These are phyloP conservation scores for Rhytidhysteron rufulum DNA, from an alignment of 2,329 filamentous ascomycete genomes.

Conservation along the genomic window DNA sequence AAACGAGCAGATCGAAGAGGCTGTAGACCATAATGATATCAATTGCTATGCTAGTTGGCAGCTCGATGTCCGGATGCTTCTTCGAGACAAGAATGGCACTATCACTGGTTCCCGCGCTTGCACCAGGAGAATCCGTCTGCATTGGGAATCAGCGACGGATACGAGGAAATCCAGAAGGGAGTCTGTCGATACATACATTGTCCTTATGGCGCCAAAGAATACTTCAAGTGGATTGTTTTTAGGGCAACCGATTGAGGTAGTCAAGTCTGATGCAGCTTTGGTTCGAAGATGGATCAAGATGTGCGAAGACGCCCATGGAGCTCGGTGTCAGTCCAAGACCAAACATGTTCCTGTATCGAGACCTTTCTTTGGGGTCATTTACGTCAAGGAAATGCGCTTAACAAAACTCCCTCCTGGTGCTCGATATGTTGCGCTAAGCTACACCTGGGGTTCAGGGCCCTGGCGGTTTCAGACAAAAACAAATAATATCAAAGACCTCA, in stretches of 20 bases:
- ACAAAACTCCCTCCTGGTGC: constrained; percentile 1
- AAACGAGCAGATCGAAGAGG: not conserved
- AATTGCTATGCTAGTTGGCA: constrained; percentile 8
- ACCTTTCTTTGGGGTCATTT: constrained; percentile 7
- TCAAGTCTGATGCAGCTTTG: constrained; percentile 1
- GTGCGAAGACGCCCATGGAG: constrained; percentile 2
- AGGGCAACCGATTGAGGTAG: constrained; percentile 2
- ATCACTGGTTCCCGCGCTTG: constrained; percentile 3
- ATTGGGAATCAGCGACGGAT: constrained; percentile 1
- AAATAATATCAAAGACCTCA: not conserved
- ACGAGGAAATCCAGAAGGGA: not conserved
- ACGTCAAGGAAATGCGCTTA: constrained; percentile 6
- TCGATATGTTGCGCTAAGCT: not conserved
- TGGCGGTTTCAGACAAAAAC: not conserved
- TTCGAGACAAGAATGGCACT: not conserved
- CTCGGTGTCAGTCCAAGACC: not conserved
- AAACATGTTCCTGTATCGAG: not conserved
- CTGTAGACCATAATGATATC: not conserved
- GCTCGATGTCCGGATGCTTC: constrained; percentile 5
- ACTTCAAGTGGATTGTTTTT: constrained; percentile 4
- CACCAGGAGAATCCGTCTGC: constrained; percentile 5
- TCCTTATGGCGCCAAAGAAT: constrained; percentile 5
- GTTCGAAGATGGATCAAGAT: constrained; percentile 6
- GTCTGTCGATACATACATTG: constrained; percentile 3
- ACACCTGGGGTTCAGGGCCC: not conserved